A percentile compares a stretch with the other conserved stretches of the same genome.
These are phyloP conservation scores for Plantago ovata DNA, from an alignment of 257 asterid species.

Conservation along the genomic window DNA sequence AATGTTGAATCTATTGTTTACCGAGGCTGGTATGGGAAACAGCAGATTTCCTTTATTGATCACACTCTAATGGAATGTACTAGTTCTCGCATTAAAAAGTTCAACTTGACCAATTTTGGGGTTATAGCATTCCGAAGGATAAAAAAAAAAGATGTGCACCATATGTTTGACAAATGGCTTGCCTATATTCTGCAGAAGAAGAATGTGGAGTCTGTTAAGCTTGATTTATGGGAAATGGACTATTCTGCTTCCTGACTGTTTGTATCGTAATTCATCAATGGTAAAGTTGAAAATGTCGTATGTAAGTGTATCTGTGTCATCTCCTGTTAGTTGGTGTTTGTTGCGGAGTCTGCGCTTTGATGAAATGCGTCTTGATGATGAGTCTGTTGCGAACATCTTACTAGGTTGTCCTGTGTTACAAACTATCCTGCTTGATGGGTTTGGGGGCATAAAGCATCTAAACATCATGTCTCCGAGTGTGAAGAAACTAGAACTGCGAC, in stretches of 20 bases:
- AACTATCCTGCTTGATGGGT: neutral
- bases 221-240: neutral
- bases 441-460: neutral
- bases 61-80: neutral
- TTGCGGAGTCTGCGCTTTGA: neutral
- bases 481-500: neutral
- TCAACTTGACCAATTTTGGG: neutral
- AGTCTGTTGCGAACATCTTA: neutral
- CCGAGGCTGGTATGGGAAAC: neutral
- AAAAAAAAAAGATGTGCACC: neutral
- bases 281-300: neutral
- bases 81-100: neutral
- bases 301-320: neutral
- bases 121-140: neutral
- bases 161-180: neutral
- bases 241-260: neutral
- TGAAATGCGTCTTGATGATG: neutral
- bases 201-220: neutral
- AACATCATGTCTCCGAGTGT: neutral
- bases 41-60: neutral
- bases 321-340: neutral
- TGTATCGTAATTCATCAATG: neutral
- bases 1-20: neutral
- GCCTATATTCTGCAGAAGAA: neutral
- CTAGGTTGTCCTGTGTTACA: constrained; percentile 3